Evolutionary conservation across 2,329 filamentous ascomycete species (phyloP), one percentile per base, ranked within the genome.

Genomic region (Pseudocercospora crystallina): DNA sequence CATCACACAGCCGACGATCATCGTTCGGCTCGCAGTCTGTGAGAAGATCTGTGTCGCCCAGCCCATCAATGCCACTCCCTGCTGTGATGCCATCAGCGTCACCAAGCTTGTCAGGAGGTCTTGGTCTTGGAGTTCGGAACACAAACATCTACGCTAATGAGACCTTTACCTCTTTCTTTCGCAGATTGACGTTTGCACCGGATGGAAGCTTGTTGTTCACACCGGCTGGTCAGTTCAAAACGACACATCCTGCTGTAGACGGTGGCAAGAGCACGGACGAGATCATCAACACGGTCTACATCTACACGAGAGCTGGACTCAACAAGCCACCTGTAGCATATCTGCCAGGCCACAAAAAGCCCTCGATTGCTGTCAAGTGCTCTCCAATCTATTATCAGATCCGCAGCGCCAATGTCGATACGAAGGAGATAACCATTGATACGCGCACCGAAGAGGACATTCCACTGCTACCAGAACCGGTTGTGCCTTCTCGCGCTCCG

Each of bases 281-380:
- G 60, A 81, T 96, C 44, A 90, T 88, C 62, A 99, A 99, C 67
- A 99, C 94, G 0, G 95, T 99, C 15, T 99, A 99, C 71, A 94
- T 99, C 47, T 99, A 99, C 71, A 96, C 92, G 0, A 81, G 94
- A 62, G 94, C 91, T 29, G 94, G 94, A 17, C 90, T 99, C 65
- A 97, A 96, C 73, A 96, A 95, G 69, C 90, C 94, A 1, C 94
- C 94, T 2, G 87, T 97, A 50, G 90, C 92, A 5, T 94, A 97
- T 71, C 79, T 99, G 5, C 94, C 94, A 0, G 94, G 94, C 1
- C 92, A 97, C 72, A 99, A 96, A 77, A 99, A 99, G 71, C 94
- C 94, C 0, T 97, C 94, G 0, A 89, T 99, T 9, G 94, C 91
- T 1, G 89, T 99, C 53, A 89, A 89, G 65, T 99, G 94, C 68